Conservation (phyloP, 306 rosid genomes). For the Pyrus bretschneideri region DNA sequence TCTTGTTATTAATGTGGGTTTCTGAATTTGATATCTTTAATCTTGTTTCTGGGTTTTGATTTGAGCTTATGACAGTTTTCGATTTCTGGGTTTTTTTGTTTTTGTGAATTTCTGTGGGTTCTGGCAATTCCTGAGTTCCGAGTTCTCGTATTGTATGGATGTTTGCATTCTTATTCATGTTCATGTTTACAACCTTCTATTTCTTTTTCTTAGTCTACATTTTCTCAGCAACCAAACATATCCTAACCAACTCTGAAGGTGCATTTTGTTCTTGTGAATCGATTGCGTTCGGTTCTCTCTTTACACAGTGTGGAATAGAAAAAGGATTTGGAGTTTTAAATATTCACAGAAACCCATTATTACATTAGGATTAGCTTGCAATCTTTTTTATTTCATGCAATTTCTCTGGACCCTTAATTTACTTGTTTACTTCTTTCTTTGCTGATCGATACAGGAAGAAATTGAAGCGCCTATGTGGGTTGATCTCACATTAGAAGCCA, state of each 20-base stretch:
- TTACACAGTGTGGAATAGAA: too few relatives aligned
- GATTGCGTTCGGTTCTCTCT: too few relatives aligned
- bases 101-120: not conserved
- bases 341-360: not conserved
- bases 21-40: not conserved
- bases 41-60: not conserved
- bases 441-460: conserved; percentile 46
- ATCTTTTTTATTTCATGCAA: not conserved
- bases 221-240: not conserved
- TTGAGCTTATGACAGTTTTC: not conserved
- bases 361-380: not conserved
- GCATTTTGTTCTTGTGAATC: not conserved
- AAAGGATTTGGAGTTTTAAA: not conserved
- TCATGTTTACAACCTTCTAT: not conserved
- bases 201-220: not conserved
- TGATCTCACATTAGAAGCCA: conserved; percentile 54
- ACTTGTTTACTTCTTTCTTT: conserved; percentile 4
- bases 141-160: not conserved
- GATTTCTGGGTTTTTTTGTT: not conserved
- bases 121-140: not conserved
- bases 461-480: conserved; percentile 87
- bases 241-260: not conserved
- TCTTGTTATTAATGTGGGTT: not conserved
- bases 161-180: not conserved
- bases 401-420: not conserved